Base-by-base conservation (phyloP, 805 yeast genomes). In the Ogataea glucozyma region DNA sequence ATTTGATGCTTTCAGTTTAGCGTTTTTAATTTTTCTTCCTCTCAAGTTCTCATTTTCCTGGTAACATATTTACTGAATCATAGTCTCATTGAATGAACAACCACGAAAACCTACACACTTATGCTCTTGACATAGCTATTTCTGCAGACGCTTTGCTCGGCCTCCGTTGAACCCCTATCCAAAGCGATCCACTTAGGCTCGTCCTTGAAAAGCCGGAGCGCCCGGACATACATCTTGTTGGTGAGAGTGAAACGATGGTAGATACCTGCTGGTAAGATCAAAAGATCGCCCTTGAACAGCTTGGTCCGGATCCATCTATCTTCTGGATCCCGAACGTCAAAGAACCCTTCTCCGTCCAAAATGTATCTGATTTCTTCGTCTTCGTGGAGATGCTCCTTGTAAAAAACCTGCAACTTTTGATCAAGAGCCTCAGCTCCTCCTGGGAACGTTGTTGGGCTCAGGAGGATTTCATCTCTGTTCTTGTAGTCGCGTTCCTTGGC, bases 111-210 rank as follows among this genome's bases (percentile, higher is more conserved):
- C n/a, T 38, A 38, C 23, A 40, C 49, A 10, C 35, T 32, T 17
- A 69, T 51, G 19, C 60, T 49, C 24, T 61, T 48, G 29, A 80
- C 42, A 51, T 83, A 83, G 35, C 71, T 68, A 36, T 58, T 49
- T 43, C 87, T 70, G 43, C 64, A 66, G 11, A 56, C 42, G 49
- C 78, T 75, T 5, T 61, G 58, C 43, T 78, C 84, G 6, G 71
- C 76, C 13, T 47, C 54, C 2, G 38, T 17, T 4, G 52, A 43
- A 11, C 49, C 48, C 47, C 95, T 76, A 58, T 79, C 78, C 56
- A 86, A 76, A 7, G 97, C 95, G 26, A 83, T 78, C 99, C 99
- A 91, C 62, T 89, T 91, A 20, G 98, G 98, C 67, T 90, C 96
- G 54, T 88, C 97, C 63, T 88, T 80, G 70, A 91, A 91, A 54